Percentiles rank a stretch among this genome's conserved stretches.
These are phyloP conservation scores for Lentinula edodes DNA, from an alignment of 768 basidiomycete species.

Conservation along the genomic window DNA sequence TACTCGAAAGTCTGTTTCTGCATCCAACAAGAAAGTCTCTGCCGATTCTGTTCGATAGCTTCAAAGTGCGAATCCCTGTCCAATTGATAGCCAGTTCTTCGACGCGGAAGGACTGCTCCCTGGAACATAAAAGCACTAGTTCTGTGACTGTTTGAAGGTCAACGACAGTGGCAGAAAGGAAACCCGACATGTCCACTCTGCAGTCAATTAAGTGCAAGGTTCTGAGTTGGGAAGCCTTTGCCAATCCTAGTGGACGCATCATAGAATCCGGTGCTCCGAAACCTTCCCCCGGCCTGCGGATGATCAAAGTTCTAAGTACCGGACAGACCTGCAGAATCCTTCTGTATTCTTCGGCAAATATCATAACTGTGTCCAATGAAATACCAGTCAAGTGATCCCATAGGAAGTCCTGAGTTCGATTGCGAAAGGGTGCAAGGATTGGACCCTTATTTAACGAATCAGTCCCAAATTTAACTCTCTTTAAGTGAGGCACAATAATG, in stretches of 20 bases:
- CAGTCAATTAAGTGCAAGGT: not conserved
- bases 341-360: not conserved
- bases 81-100: not conserved
- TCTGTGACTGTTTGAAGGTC: not conserved
- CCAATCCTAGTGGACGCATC: not conserved
- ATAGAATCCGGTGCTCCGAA: not conserved
- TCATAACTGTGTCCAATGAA: not conserved
- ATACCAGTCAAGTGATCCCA: not conserved
- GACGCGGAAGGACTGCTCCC: not conserved
- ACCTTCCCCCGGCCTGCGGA: not conserved
- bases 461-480: not conserved
- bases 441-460: not conserved
- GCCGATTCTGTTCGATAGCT: not conserved
- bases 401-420: not conserved
- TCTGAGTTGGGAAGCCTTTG: not conserved
- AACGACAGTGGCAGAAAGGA: not conserved
- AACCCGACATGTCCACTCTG: not conserved
- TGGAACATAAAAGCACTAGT: not conserved
- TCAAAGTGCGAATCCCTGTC: not conserved
- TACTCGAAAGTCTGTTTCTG: not conserved
- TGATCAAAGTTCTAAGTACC: not conserved
- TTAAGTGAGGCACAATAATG: not conserved
- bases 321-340: not conserved
- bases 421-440: not conserved
- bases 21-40: not conserved